These are phyloP conservation scores for Phialophora chinensis DNA, from an alignment of 2,329 filamentous ascomycete genomes.

Conservation along the genomic window DNA sequence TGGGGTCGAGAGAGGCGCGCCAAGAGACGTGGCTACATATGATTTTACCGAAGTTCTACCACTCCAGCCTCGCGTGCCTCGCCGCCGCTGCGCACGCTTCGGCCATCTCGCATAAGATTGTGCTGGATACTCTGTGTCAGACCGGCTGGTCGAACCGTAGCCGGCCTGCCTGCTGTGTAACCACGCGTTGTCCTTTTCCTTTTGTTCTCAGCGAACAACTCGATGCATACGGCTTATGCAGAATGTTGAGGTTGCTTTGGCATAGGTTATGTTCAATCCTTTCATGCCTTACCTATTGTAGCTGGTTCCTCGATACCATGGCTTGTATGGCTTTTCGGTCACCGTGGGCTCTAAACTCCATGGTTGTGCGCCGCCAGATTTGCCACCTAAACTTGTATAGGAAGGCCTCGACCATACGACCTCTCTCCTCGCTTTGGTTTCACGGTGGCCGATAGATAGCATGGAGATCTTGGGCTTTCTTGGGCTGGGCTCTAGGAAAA, in stretches of 20 bases:
- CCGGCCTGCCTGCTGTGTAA: background rate
- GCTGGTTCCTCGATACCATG: background rate
- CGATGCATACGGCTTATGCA: background rate
- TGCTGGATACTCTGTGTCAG: background rate
- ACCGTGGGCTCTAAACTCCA: too few relatives aligned
- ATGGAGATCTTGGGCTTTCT: too few relatives aligned
- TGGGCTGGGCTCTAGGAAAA: background rate
- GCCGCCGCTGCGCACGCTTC: background rate
- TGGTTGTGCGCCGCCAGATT: too few relatives aligned
- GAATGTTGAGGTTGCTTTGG: too few relatives aligned
- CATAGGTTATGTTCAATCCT: too few relatives aligned
- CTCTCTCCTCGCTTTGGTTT: too few relatives aligned
- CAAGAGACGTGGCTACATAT: background rate
- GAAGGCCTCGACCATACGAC: too few relatives aligned
- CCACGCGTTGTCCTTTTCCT: background rate
- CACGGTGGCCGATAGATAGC: too few relatives aligned
- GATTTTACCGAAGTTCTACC: background rate
- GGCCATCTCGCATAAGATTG: too few relatives aligned
- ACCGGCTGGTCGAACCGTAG: background rate
- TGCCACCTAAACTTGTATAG: too few relatives aligned
- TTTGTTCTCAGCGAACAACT: background rate
- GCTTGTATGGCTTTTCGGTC: background rate
- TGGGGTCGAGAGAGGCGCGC: background rate
- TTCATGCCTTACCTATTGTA: too few relatives aligned
- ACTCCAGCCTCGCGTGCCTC: background rate